These are phyloP conservation scores for Pichia membranifaciens DNA, from an alignment of 805 yeast species.

Conservation along the genomic window DNA sequence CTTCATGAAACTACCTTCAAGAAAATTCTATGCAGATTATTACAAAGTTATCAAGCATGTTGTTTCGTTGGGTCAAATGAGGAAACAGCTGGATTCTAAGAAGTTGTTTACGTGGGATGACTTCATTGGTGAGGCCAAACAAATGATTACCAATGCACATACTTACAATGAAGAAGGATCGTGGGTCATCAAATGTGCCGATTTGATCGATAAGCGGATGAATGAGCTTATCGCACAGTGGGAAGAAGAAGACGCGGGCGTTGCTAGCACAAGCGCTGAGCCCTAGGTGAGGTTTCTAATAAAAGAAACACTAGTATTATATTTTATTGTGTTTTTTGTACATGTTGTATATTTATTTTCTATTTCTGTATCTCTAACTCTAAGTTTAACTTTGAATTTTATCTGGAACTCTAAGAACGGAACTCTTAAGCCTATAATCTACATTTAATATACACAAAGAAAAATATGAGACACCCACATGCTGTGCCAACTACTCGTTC, in stretches of 20 bases:
- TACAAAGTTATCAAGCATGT: constrained; percentile 59
- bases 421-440: constrained; percentile 1
- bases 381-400: neutral
- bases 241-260: constrained; percentile 8
- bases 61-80: constrained; percentile 50
- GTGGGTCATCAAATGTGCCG: constrained; percentile 56
- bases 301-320: too few relatives aligned
- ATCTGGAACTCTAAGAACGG: too few relatives aligned
- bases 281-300: neutral
- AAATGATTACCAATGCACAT: constrained; percentile 64
- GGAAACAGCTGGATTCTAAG: constrained; percentile 39
- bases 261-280: neutral
- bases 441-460: constrained; percentile 20
- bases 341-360: neutral
- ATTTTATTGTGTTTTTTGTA: neutral
- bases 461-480: constrained; percentile 34
- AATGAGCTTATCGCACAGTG: constrained; percentile 15
- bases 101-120: constrained; percentile 36
- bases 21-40: constrained; percentile 78
- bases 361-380: constrained; percentile 1
- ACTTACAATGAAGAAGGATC: constrained; percentile 66
- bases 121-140: constrained; percentile 43
- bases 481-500: constrained; percentile 42
- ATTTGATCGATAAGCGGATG: constrained; percentile 35
- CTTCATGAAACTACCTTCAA: constrained; percentile 71